Conservation (phyloP, 108 stramenopile genomes). For the Seminavis robusta region DNA sequence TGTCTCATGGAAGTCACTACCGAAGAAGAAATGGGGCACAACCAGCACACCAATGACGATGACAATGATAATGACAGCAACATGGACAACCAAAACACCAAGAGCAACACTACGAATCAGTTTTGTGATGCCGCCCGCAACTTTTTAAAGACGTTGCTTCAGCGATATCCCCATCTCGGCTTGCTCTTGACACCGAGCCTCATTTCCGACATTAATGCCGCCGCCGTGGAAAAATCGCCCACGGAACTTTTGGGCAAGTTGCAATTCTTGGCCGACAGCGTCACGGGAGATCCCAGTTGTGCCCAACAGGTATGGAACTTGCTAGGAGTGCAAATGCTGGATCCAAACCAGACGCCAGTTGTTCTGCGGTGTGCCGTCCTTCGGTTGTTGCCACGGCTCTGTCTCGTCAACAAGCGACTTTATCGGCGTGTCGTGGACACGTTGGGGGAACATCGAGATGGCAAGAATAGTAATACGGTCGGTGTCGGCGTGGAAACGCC, state of each 20-base stretch:
- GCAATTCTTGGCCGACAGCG: slow-evolving; percentile 29
- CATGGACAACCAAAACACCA: no score
- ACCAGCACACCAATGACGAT: no score
- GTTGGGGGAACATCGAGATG: slow-evolving; percentile 40
- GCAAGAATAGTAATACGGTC: no score
- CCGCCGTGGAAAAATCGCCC: slow-evolving; percentile 19
- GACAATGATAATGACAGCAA: no score
- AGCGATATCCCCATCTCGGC: slow-evolving; percentile 45
- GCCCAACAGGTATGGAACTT: slow-evolving; percentile 69
- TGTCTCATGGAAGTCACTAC: no score
- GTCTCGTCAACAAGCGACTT: slow-evolving; percentile 53
- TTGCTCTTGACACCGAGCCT: slow-evolving; percentile 32
- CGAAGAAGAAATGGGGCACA: no score
- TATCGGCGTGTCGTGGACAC: slow-evolving; percentile 60
- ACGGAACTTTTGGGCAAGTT: slow-evolving; percentile 9
- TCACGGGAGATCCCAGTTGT: slow-evolving; percentile 62
- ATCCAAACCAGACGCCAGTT: slow-evolving; percentile 25
- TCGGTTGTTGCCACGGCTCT: slow-evolving; percentile 58
- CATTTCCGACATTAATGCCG: slow-evolving; percentile 27
- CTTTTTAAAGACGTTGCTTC: slow-evolving; percentile 20
- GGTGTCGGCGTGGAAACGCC: no score
- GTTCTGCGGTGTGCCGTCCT: slow-evolving; percentile 43
- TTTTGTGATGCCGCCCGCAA: no score
- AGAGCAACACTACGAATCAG: no score
- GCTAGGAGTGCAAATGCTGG: slow-evolving; percentile 28